Percentiles rank a stretch among this genome's conserved stretches.
Evolutionary conservation across 192 early-diverging fungal genomes (phyloP).

Genomic region (Coemansia sp.): DNA sequence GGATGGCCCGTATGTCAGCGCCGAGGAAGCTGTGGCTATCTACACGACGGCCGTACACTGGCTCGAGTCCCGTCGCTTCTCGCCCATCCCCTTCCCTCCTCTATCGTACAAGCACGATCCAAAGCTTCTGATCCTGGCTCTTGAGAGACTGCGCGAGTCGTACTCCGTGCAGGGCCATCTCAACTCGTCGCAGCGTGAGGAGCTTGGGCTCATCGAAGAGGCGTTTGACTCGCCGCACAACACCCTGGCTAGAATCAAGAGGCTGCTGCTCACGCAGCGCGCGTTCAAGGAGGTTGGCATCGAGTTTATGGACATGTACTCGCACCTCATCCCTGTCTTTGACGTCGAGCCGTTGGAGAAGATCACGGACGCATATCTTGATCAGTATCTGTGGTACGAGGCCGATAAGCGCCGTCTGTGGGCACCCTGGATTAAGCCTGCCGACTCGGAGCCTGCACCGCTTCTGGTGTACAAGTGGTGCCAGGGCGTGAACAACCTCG

Average conservation of each 20-base stretch:
- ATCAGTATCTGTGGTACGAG: conserved; percentile 99
- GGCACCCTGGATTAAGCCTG: conserved; percentile 99
- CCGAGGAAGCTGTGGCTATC: conserved; percentile 97
- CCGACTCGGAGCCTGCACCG: conserved; percentile 95
- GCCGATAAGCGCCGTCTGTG: conserved; percentile 96
- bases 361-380: conserved; percentile 97
- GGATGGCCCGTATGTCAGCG: conserved; percentile 97
- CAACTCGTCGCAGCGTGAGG: conserved; percentile 95
- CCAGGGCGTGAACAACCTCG: conserved; percentile 97
- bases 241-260: conserved; percentile 74
- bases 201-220: conserved; percentile 96
- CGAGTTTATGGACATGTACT: conserved; percentile 99
- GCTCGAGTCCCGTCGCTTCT: conserved; percentile 96
- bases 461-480: conserved; percentile 97
- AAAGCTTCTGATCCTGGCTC: conserved; percentile 93
- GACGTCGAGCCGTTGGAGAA: conserved; percentile 99
- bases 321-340: conserved; percentile 95
- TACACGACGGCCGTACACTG: conserved; percentile 97
- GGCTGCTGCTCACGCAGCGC: conserved; percentile 91
- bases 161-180: conserved; percentile 93
- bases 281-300: conserved; percentile 99
- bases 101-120: conserved; percentile 99
- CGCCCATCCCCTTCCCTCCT: conserved; percentile 98
- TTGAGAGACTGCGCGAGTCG: conserved; percentile 93
- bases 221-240: conserved; percentile 97